Evolutionary conservation across 2,329 filamentous ascomycete species (phyloP).

Genomic region (Exophiala aquamarina): DNA sequence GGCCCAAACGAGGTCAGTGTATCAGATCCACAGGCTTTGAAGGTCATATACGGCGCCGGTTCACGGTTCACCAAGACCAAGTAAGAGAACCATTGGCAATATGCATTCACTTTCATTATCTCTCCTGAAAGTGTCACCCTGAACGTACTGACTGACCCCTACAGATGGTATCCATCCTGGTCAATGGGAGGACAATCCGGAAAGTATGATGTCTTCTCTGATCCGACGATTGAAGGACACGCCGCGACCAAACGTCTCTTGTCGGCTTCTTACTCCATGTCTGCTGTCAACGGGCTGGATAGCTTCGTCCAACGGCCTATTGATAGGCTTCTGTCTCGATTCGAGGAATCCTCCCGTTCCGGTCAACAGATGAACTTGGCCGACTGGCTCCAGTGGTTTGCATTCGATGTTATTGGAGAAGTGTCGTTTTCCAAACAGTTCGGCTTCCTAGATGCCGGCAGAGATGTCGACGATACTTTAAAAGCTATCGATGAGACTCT

Average conservation of each 20-base stretch:
- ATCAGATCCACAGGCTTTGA: constrained; percentile 69
- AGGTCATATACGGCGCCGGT: constrained; percentile 66
- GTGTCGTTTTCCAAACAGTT: constrained; percentile 34
- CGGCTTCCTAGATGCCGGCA: constrained; percentile 31
- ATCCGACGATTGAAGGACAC: not conserved
- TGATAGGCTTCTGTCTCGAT: constrained; percentile 65
- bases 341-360: constrained; percentile 49
- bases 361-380: constrained; percentile 30
- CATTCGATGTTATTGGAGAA: constrained; percentile 34
- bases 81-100: too few species aligned
- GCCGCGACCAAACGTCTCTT: constrained; percentile 71
- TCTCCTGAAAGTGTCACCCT: not conserved
- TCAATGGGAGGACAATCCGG: too few species aligned
- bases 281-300: constrained; percentile 43
- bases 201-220: too few species aligned
- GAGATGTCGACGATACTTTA: constrained; percentile 34
- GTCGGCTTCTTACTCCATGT: constrained; percentile 62
- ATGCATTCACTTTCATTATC: too few species aligned
- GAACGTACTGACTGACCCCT: constrained; percentile 1
- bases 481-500: constrained; percentile 29
- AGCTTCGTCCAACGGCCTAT: constrained; percentile 75
- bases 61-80: constrained; percentile 5
- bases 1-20: constrained; percentile 75
- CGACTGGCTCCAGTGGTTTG: constrained; percentile 39
- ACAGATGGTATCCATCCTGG: too few species aligned